Conservation (phyloP, 164 flowering plant species). For the Akebia trifoliata region DNA sequence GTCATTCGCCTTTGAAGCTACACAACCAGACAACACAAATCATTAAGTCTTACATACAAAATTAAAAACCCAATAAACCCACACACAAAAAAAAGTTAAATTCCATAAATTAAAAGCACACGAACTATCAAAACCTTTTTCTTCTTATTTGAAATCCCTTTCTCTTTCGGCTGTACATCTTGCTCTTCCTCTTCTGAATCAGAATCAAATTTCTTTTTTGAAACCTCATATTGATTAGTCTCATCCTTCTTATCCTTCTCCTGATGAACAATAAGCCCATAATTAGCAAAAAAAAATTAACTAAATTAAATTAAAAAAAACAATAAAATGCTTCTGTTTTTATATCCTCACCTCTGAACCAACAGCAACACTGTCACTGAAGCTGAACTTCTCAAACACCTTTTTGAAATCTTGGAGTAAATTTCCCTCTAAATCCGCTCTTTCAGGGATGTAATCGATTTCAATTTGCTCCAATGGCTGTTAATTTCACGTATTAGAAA, state of each 20-base stretch:
- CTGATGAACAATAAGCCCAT: too few species aligned
- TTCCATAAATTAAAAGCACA: too few species aligned
- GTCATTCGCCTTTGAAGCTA: constrained; percentile 94
- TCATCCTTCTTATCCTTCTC: constrained; percentile 71
- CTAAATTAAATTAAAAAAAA: not conserved
- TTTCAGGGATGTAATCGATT: constrained; percentile 83
- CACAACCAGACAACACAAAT: constrained; percentile 9
- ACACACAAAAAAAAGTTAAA: not conserved
- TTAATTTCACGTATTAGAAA: not conserved
- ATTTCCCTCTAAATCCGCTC: constrained; percentile 62
- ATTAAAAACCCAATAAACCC: constrained; percentile 1
- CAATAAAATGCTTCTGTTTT: too few species aligned
- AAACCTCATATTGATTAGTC: constrained; percentile 38
- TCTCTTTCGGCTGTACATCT: constrained; percentile 71
- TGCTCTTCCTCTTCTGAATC: constrained; percentile 92
- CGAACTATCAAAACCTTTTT: constrained; percentile 97
- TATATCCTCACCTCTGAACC: constrained; percentile 18
- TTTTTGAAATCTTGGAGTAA: constrained; percentile 70
- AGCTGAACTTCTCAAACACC: constrained; percentile 74
- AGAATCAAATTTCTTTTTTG: constrained; percentile 60
- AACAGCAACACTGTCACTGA: constrained; percentile 34
- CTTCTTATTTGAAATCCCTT: constrained; percentile 72
- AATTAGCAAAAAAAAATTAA: not conserved
- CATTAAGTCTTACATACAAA: constrained; percentile 1
- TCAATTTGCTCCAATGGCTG: constrained; percentile 57